phyloP scores from a whole-genome alignment of 306 rosid species.

The Argentina anserina region DNA sequence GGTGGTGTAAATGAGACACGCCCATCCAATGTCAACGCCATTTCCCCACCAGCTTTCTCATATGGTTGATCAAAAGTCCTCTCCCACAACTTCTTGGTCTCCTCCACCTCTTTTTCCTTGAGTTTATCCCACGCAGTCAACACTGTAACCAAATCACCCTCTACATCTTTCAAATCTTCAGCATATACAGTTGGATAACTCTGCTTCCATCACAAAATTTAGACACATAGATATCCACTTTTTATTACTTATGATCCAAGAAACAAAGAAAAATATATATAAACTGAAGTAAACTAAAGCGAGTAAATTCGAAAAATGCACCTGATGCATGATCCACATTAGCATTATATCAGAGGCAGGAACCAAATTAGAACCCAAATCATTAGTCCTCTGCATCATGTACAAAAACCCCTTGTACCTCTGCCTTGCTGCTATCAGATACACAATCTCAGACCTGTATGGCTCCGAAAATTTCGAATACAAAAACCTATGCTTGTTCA shows the following conservation, averaged over 20 bases:
- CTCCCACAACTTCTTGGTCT: conserved; percentile 73
- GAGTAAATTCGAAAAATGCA: conserved; percentile 23
- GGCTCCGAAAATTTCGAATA: conserved; percentile 51
- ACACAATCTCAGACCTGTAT: conserved; percentile 61
- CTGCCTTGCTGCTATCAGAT: conserved; percentile 72
- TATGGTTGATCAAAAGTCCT: conserved; percentile 72
- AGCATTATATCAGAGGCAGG: conserved; percentile 77
- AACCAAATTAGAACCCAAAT: conserved; percentile 49
- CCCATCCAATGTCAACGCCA: conserved; percentile 29
- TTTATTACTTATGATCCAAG: neutral
- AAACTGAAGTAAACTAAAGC: neutral
- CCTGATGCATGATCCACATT: conserved; percentile 93
- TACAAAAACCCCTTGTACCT: conserved; percentile 71
- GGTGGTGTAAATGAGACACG: conserved; percentile 32
- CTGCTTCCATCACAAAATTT: conserved; percentile 35
- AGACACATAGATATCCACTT: neutral
- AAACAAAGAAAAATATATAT: neutral
- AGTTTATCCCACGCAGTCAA: conserved; percentile 43
- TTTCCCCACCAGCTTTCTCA: conserved; percentile 87
- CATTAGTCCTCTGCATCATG: conserved; percentile 44
- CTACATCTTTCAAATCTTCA: conserved; percentile 68
- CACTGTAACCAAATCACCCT: conserved; percentile 52
- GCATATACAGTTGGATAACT: conserved; percentile 78
- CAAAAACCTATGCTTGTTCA: conserved; percentile 43
- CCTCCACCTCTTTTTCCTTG: conserved; percentile 53